These are phyloP conservation scores for Amaranthus palmeri DNA, from an alignment of 148 eudicot species.

Conservation along the genomic window DNA sequence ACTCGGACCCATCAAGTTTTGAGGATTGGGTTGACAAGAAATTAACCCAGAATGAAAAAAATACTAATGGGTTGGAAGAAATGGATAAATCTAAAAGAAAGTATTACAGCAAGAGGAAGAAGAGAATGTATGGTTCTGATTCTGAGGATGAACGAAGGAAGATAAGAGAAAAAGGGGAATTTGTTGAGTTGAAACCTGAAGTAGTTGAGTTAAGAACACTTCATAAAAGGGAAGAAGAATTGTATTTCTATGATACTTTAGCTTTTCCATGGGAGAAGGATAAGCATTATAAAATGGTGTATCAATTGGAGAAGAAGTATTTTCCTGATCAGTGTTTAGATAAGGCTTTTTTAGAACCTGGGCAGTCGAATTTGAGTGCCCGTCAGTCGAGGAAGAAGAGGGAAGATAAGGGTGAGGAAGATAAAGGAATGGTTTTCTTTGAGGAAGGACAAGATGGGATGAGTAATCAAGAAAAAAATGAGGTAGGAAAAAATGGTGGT, in stretches of 20 bases:
- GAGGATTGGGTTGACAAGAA: constrained; percentile 82
- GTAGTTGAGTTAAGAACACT: constrained; percentile 76
- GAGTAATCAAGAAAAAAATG: constrained; percentile 21
- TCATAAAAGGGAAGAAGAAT: constrained; percentile 83
- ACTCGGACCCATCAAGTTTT: constrained; percentile 38
- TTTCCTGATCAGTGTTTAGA: constrained; percentile 89
- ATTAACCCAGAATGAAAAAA: constrained; percentile 26
- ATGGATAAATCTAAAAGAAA: constrained; percentile 82
- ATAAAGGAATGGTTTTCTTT: constrained; percentile 70
- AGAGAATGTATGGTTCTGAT: constrained; percentile 83
- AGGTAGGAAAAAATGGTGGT: constrained; percentile 34
- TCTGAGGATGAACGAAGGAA: constrained; percentile 60
- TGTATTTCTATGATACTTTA: constrained; percentile 81
- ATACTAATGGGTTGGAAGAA: background rate
- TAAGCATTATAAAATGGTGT: constrained; percentile 96
- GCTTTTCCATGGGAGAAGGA: constrained; percentile 96
- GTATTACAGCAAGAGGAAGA: constrained; percentile 72
- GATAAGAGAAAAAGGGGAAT: constrained; percentile 32
- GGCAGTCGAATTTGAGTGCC: constrained; percentile 31
- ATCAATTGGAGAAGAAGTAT: constrained; percentile 97
- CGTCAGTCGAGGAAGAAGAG: constrained; percentile 3
- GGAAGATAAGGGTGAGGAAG: constrained; percentile 29
- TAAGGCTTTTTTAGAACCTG: constrained; percentile 86
- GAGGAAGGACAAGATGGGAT: constrained; percentile 36
- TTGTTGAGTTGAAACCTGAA: constrained; percentile 76